Conservation (phyloP, 2,329 filamentous ascomycete genomes). For the Tetracladium maxilliforme region DNA sequence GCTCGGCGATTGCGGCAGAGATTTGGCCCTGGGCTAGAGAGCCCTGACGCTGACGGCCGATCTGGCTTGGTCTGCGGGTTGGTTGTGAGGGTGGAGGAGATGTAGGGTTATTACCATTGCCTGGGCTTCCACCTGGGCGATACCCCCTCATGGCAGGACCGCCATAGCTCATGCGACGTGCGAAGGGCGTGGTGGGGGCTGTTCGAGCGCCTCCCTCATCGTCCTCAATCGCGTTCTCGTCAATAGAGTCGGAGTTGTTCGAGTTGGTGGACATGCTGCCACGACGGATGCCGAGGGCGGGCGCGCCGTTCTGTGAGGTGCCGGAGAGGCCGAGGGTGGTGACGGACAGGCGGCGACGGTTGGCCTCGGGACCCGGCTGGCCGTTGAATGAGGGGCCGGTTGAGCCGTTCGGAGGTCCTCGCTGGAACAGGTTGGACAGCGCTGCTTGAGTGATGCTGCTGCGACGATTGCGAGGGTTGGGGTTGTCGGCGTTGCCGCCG, state of each 20-base stretch:
- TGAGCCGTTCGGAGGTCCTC: not conserved
- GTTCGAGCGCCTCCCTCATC: conserved; percentile 39
- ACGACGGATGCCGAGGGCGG: conserved; percentile 39
- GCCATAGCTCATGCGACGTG: conserved; percentile 80
- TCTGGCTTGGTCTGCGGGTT: no score
- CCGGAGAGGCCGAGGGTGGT: conserved; percentile 62
- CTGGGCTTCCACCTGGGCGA: conserved; percentile 42
- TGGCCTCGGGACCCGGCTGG: conserved; percentile 2
- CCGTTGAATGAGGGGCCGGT: no score
- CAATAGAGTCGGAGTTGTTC: conserved; percentile 46
- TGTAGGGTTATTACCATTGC: conserved; percentile 43
- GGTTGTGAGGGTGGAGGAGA: conserved; percentile 19
- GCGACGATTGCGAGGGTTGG: no score
- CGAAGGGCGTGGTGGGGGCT: conserved; percentile 59
- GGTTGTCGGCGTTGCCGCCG: no score
- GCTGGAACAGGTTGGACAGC: no score
- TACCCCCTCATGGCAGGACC: conserved; percentile 55
- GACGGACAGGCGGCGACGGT: conserved; percentile 58
- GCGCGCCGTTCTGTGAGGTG: no score
- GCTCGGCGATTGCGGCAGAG: no score
- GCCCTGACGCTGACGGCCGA: no score
- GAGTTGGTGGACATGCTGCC: conserved; percentile 57
- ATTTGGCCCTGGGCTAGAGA: no score
- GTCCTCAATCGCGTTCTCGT: conserved; percentile 63
- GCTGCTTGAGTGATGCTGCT: no score